These are phyloP conservation scores for Nakazawaea laoshanensis DNA, from an alignment of 805 yeast species.

Conservation along the genomic window DNA sequence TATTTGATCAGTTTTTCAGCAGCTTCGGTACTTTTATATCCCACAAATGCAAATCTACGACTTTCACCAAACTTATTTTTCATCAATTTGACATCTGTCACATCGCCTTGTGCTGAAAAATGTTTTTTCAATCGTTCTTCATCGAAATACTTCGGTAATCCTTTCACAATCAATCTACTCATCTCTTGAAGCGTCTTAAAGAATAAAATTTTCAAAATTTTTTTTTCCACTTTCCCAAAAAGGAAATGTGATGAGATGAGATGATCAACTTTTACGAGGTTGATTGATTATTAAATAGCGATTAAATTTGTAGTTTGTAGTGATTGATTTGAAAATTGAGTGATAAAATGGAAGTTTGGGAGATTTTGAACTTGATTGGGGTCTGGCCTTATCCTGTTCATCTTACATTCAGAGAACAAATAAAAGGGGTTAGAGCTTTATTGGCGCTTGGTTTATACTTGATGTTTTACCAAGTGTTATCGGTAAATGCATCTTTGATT, in stretches of 20 bases:
- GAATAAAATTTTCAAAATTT: not conserved
- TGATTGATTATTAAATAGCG: not conserved
- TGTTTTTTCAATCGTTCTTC: conserved; percentile 67
- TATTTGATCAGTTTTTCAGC: conserved; percentile 73
- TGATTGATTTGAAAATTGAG: too few relatives aligned
- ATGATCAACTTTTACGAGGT: not conserved
- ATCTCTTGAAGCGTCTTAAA: conserved; percentile 18
- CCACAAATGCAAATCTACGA: conserved; percentile 89
- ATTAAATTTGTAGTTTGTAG: too few relatives aligned
- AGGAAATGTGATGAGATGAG: conserved; percentile 1
- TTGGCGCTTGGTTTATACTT: conserved; percentile 14
- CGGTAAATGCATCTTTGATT: conserved; percentile 13
- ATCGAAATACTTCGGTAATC: conserved; percentile 69
- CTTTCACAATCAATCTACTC: conserved; percentile 90
- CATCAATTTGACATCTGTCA: conserved; percentile 85
- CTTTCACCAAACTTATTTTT: conserved; percentile 78
- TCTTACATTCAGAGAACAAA: conserved; percentile 10
- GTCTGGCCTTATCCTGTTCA: conserved; percentile 14
- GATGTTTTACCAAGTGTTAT: conserved; percentile 17
- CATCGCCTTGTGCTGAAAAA: conserved; percentile 50
- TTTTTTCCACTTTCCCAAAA: conserved; percentile 1
- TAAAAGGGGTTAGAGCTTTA: conserved; percentile 16
- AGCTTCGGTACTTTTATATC: conserved; percentile 64
- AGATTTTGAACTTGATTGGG: too few relatives aligned
- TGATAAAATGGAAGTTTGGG: too few relatives aligned